Conservation (phyloP, 441 rosid species). For the Capsella rubella region DNA sequence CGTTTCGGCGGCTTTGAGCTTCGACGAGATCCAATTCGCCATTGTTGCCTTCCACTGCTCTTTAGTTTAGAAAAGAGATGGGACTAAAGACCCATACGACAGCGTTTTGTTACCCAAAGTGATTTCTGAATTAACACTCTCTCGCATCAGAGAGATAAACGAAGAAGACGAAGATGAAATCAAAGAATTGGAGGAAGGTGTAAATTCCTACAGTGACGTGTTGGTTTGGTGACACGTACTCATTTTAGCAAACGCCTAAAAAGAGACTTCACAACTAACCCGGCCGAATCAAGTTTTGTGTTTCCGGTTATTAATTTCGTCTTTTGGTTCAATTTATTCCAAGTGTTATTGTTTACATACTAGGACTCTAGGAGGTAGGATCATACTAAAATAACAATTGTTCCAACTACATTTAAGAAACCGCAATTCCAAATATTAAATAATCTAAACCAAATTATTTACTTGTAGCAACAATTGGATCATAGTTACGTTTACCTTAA, state of each 20-base stretch:
- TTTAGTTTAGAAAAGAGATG: neutral
- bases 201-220: constrained; percentile 20
- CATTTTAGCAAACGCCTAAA: constrained; percentile 25
- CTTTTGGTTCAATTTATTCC: neutral
- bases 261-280: constrained; percentile 21
- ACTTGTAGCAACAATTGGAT: no score
- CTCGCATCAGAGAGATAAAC: constrained; percentile 16
- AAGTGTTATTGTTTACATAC: no score
- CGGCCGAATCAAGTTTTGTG: constrained; percentile 4
- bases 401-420: no score
- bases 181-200: constrained; percentile 8
- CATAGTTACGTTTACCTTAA: neutral
- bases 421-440: neutral
- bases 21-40: constrained; percentile 97
- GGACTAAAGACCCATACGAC: neutral
- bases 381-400: no score
- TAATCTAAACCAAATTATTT: neutral
- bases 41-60: constrained; percentile 37
- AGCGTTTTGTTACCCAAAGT: constrained; percentile 12
- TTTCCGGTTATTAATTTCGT: constrained; percentile 16
- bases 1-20: constrained; percentile 95
- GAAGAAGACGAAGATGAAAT: constrained; percentile 32
- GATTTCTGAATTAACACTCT: constrained; percentile 13
- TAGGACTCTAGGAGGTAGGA: no score
- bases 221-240: constrained; percentile 28